Base-by-base conservation (phyloP, 495 filamentous ascomycete species). In the Cetradonia linearis region DNA sequence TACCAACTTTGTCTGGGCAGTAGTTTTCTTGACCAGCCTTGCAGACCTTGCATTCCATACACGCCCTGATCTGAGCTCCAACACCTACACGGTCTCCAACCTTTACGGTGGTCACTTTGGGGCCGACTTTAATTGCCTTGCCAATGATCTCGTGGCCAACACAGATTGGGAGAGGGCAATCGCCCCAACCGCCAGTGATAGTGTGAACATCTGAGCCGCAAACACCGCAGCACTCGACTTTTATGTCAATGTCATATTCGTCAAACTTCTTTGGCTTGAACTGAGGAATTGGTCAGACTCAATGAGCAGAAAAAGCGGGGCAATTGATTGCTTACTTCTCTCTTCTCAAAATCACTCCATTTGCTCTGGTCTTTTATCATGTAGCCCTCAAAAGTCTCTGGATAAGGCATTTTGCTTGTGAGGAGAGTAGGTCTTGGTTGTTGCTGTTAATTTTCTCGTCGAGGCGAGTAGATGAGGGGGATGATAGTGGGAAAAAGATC, bases 141-240 rank as follows among this genome's bases (percentile, higher is more conserved):
- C 88, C 87, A 61, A 92, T 74, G 62, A 90, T 76, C 67, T 91
- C 88, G 65, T 90, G 86, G 62, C 87, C 86, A 23, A 88, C 84
- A 63, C 83, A 88, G 49, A 86, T 73, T 36, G 87, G 84, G 49
- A 86, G 80, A 28, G 79, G 81, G 59, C 80, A 78, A 0, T 82
- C 78, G 30, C 88, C 87, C 88, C 87, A 91, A 40, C 86, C 87
- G 58, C 86, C 83, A 54, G 78, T 87, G 57, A 87, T 83, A 47
- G 83, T 88, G 75, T 92, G 88, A 18, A 89, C 82, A 66, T 91
- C 88, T 28, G 81, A 86, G 11, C 85, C 87, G 70, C 87, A 90
- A 13, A 92, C 84, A 66, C 88, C 88, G 70, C 88, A 93, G 58
- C 79, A 80, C 59, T 85, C 82, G 59, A 86, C 81, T 68, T 81